Conservation (phyloP, 208 protist genomes). For the Trypanosoma platydactyli region DNA sequence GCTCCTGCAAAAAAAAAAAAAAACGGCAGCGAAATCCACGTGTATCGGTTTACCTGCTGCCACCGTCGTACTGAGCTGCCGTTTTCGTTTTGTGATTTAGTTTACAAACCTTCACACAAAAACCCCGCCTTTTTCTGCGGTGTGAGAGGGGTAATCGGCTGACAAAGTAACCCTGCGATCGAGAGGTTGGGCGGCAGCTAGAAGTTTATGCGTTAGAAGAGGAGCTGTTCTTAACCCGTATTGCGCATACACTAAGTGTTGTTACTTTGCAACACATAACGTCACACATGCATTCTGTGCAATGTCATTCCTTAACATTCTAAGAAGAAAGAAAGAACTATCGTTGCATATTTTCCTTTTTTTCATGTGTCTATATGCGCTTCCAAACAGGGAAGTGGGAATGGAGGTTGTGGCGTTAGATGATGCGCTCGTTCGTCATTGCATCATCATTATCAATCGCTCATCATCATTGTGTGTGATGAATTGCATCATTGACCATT, state of each 20-base stretch:
- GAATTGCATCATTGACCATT: background rate
- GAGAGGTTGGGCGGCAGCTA: background rate
- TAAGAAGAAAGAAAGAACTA: too few species aligned
- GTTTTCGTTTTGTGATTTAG: conserved; percentile 28
- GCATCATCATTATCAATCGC: background rate
- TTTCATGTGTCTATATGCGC: too few species aligned
- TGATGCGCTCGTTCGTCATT: background rate
- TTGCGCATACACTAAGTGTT: too few species aligned
- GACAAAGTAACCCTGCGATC: conserved; percentile 1
- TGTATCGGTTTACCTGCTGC: background rate
- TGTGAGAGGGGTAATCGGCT: background rate
- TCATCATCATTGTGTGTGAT: background rate
- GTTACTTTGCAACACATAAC: too few species aligned
- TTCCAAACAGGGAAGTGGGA: too few species aligned
- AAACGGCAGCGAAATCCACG: background rate
- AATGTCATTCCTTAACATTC: too few species aligned
- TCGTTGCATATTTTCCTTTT: too few species aligned
- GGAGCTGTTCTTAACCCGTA: too few species aligned
- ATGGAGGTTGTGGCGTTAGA: too few species aligned
- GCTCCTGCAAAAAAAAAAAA: background rate
- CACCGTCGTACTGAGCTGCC: background rate
- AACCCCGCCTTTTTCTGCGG: background rate
- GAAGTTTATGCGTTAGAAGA: too few species aligned
- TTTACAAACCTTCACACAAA: conserved; percentile 3
- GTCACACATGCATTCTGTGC: too few species aligned